phyloP scores from a whole-genome alignment of 2,329 filamentous ascomycete genomes.

The Zymoseptoria pseudotritici region DNA sequence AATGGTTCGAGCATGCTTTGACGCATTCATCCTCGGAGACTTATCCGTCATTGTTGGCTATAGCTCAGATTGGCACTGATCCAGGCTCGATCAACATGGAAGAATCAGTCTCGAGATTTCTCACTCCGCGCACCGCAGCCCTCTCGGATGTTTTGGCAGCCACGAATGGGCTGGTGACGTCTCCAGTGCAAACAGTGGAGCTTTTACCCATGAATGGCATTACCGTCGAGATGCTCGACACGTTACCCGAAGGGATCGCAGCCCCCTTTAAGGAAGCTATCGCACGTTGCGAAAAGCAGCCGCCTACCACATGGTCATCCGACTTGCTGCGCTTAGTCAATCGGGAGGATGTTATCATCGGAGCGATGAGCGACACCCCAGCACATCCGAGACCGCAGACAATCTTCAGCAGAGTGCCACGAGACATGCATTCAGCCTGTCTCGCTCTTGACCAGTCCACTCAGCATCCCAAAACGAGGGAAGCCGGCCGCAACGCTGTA shows the following conservation, averaged over 20 bases:
- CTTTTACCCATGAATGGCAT: slow-evolving; percentile 66
- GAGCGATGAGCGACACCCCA: slow-evolving; percentile 26
- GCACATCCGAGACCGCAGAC: slow-evolving; percentile 3
- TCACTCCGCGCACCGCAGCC: slow-evolving; percentile 20
- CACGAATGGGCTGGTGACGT: slow-evolving; percentile 16
- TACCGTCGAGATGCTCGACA: slow-evolving; percentile 61
- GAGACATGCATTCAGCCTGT: slow-evolving; percentile 75
- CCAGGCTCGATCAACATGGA: slow-evolving; percentile 1
- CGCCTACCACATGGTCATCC: slow-evolving; percentile 67
- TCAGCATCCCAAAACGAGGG: slow-evolving; percentile 69
- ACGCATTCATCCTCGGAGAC: slow-evolving; percentile 5
- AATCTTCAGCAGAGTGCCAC: slow-evolving; percentile 20
- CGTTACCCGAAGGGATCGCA: slow-evolving; percentile 76
- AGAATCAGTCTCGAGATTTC: slow-evolving; percentile 2
- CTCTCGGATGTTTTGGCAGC: slow-evolving; percentile 20
- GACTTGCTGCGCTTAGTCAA: slow-evolving; percentile 68
- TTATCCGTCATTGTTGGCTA: slow-evolving; percentile 19
- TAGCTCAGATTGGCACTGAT: slow-evolving; percentile 18
- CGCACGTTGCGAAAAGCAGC: slow-evolving; percentile 72
- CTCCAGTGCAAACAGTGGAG: slow-evolving; percentile 34
- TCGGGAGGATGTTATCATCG: slow-evolving; percentile 64
- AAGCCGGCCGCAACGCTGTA: slow-evolving; percentile 68
- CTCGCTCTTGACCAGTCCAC: slow-evolving; percentile 56
- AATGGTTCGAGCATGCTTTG: slow-evolving; percentile 27
- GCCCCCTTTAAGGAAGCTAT: slow-evolving; percentile 77